Evolutionary conservation across 2,329 filamentous ascomycete genomes (phyloP).

Genomic region (Microsporum audouinii): DNA sequence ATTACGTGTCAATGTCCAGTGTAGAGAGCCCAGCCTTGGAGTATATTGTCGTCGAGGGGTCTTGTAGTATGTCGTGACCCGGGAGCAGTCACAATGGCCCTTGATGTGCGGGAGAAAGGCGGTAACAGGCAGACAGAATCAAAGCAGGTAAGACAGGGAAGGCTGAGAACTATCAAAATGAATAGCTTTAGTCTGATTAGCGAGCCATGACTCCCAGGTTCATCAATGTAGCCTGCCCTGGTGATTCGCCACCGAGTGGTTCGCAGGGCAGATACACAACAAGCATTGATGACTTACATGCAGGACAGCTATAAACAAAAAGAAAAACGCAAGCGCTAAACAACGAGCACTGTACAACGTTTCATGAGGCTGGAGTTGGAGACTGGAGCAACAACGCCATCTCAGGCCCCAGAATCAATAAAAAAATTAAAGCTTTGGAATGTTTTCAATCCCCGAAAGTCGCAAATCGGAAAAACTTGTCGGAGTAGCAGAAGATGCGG

Average conservation of each 20-base stretch:
- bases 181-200: background rate
- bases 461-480: background rate
- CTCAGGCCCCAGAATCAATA: background rate
- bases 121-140: background rate
- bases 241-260: background rate
- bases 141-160: background rate
- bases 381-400: background rate
- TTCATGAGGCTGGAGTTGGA: background rate
- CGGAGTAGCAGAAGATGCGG: background rate
- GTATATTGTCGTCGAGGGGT: background rate
- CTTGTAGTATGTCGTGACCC: background rate
- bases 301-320: background rate
- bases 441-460: background rate
- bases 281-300: background rate
- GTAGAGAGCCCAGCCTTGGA: background rate
- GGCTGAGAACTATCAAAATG: background rate
- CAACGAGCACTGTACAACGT: background rate
- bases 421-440: background rate
- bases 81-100: background rate
- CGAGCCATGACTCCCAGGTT: background rate
- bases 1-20: background rate
- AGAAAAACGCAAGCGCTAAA: background rate
- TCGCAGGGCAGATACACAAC: background rate
- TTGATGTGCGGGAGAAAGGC: background rate
- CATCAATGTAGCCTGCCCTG: background rate